These are phyloP conservation scores for Acacia acuminata DNA, from an alignment of 306 rosid genomes.

Conservation along the genomic window DNA sequence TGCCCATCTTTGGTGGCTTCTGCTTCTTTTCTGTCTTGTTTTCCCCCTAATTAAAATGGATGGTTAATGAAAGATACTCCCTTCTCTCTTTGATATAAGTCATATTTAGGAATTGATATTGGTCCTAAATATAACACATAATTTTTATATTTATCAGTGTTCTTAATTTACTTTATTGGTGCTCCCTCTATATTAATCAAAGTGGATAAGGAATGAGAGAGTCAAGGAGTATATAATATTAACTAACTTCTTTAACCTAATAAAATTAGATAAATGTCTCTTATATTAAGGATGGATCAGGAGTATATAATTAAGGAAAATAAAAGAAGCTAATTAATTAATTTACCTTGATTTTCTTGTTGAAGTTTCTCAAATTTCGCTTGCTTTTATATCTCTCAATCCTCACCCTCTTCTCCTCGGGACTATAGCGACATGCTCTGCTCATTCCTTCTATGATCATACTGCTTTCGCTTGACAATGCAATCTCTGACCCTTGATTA, in stretches of 20 bases:
- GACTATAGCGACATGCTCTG: conserved; percentile 70
- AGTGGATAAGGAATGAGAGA: too few species aligned
- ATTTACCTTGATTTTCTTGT: conserved; percentile 86
- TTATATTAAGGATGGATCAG: too few species aligned
- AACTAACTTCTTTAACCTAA: too few species aligned
- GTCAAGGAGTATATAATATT: too few species aligned
- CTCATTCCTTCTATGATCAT: conserved; percentile 86
- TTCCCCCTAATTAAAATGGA: not conserved
- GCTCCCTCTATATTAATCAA: too few species aligned
- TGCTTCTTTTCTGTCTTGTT: not conserved
- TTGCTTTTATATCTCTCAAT: conserved; percentile 83
- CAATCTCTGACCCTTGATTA: conserved; percentile 47
- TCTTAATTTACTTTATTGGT: too few species aligned
- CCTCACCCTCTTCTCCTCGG: conserved; percentile 81
- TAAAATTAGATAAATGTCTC: too few species aligned
- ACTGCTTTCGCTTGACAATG: conserved; percentile 71
- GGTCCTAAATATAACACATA: too few species aligned
- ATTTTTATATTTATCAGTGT: too few species aligned
- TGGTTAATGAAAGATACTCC: not conserved
- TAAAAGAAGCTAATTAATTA: not conserved
- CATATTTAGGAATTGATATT: too few species aligned
- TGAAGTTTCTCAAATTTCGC: conserved; percentile 84
- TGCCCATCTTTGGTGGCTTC: conserved; percentile 20
- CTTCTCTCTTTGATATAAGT: too few species aligned
- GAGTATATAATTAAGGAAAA: not conserved